phyloP scores from a whole-genome alignment of 2,329 filamentous ascomycete genomes.

The Tolypocladium album region DNA sequence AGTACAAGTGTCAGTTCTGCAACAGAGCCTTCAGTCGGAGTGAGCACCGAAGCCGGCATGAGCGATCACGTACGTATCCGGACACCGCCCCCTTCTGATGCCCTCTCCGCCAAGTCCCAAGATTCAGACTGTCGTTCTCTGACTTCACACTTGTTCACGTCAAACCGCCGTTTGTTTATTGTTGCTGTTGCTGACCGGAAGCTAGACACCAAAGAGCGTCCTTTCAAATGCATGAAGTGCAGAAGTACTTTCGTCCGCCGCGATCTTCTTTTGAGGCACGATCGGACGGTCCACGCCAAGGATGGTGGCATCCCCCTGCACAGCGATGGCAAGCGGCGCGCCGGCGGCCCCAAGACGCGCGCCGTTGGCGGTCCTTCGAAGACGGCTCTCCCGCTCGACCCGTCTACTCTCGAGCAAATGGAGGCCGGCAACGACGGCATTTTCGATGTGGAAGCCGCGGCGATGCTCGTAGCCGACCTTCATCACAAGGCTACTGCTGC shows the following conservation, averaged over 20 bases:
- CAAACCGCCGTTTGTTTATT: background rate
- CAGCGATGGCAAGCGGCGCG: conserved; percentile 84
- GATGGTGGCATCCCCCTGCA: conserved; percentile 90
- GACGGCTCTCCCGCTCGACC: conserved; percentile 67
- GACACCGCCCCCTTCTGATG: background rate
- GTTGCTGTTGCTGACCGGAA: conserved; percentile 2
- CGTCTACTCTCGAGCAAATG: conserved; percentile 81
- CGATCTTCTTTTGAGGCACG: conserved; percentile 90
- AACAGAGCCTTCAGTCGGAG: conserved; percentile 94
- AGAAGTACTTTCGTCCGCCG: conserved; percentile 96
- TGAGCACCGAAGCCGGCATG: conserved; percentile 93
- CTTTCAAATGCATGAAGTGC: conserved; percentile 98
- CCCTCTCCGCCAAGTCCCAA: background rate
- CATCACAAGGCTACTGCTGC: conserved; percentile 83
- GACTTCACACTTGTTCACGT: background rate
- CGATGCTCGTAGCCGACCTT: conserved; percentile 97
- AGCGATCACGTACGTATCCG: conserved; percentile 82
- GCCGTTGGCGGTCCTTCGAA: conserved; percentile 59
- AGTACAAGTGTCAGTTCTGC: conserved; percentile 99
- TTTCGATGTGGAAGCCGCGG: conserved; percentile 93
- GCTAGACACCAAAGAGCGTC: conserved; percentile 92
- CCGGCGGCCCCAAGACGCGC: conserved; percentile 56
- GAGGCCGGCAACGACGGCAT: conserved; percentile 82
- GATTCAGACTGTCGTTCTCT: no score
- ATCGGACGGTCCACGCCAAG: conserved; percentile 96